Percentiles rank a stretch among this genome's conserved stretches.
Evolutionary conservation across 768 basidiomycete species (phyloP).

Genomic region (Pilatotrama ljubarskyi): DNA sequence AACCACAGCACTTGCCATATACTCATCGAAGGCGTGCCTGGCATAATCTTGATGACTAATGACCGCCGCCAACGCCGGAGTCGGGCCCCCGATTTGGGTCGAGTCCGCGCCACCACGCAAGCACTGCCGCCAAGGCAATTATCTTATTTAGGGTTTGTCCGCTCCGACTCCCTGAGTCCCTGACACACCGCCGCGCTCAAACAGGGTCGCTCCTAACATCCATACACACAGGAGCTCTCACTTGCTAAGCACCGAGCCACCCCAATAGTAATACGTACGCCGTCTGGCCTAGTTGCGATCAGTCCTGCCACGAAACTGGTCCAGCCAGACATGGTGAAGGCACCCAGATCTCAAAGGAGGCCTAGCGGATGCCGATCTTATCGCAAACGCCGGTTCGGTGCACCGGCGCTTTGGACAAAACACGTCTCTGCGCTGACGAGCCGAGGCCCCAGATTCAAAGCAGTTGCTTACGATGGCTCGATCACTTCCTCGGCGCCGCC

Average conservation of each 20-base stretch:
- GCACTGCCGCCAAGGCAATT: neutral
- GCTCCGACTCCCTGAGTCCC: neutral
- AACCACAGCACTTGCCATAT: constrained; percentile 11
- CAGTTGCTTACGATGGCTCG: constrained; percentile 7
- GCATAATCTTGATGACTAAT: constrained; percentile 2
- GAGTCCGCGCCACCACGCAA: neutral
- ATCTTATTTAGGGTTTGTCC: constrained; percentile 7
- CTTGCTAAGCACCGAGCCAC: neutral
- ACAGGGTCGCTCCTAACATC: neutral
- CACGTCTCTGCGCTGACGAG: neutral
- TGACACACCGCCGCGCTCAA: neutral
- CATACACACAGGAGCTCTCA: neutral
- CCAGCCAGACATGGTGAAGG: no score
- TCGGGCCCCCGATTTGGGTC: constrained; percentile 1
- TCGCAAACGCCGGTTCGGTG: neutral
- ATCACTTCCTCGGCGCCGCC: constrained; percentile 16
- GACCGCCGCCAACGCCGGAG: neutral
- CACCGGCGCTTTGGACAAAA: neutral
- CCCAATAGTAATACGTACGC: no score
- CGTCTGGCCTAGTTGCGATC: neutral
- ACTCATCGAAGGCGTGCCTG: neutral
- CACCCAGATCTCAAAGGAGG: neutral
- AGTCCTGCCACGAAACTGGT: neutral
- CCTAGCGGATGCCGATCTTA: neutral
- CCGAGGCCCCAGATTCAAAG: neutral